Percentiles rank a stretch among this genome's conserved stretches.
These are phyloP conservation scores for Trichoderma arundinaceum DNA, from an alignment of 2,329 filamentous ascomycete genomes.

Conservation along the genomic window DNA sequence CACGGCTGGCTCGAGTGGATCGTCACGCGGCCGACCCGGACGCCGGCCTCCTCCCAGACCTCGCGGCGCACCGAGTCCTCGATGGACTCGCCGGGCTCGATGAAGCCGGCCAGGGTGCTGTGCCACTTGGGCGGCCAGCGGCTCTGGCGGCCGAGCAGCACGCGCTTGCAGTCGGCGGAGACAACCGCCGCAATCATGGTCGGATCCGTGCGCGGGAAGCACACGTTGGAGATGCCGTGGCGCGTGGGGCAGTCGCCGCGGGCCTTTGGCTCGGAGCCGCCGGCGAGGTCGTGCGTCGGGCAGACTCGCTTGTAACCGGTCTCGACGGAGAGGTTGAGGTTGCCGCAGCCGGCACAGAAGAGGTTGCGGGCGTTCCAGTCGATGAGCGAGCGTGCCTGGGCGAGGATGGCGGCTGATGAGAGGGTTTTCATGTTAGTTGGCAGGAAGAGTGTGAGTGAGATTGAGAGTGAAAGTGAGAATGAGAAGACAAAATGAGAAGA, in stretches of 20 bases:
- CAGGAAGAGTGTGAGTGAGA: no score
- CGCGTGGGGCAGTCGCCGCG: constrained; percentile 80
- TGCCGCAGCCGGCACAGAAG: constrained; percentile 89
- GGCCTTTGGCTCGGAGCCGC: constrained; percentile 52
- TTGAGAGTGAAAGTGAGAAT: not conserved
- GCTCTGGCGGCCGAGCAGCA: constrained; percentile 85
- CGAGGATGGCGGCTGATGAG: constrained; percentile 79
- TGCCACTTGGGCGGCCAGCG: constrained; percentile 87
- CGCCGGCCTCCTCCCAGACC: constrained; percentile 85
- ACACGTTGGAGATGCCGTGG: constrained; percentile 85
- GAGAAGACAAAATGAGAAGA: constrained; percentile 10
- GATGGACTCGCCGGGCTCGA: constrained; percentile 83
- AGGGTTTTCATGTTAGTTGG: not conserved
- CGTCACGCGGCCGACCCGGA: constrained; percentile 75
- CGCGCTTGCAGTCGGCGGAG: constrained; percentile 74
- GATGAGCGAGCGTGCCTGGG: constrained; percentile 82
- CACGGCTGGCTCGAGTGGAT: constrained; percentile 86
- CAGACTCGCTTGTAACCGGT: constrained; percentile 82
- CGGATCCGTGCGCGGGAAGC: constrained; percentile 90
- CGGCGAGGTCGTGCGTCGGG: constrained; percentile 69
- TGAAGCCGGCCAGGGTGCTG: constrained; percentile 84
- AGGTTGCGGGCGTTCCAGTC: constrained; percentile 96
- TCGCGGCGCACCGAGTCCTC: constrained; percentile 84
- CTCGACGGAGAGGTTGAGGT: constrained; percentile 77
- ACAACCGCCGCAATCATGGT: constrained; percentile 95